Base-by-base conservation (phyloP, 192 early-diverging fungal genomes). In the Coemansia sp. region DNA sequence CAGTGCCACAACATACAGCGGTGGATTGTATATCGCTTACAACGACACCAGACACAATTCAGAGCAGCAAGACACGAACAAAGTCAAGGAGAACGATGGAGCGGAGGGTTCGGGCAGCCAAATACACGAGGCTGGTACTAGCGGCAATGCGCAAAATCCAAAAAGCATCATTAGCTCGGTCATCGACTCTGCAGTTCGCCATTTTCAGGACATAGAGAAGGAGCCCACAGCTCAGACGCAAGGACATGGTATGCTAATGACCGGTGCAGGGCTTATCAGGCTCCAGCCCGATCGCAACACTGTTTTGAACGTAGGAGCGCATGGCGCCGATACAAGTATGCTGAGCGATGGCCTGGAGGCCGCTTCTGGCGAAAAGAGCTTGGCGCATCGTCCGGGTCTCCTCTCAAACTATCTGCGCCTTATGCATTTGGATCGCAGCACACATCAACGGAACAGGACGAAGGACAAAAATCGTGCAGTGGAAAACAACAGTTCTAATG, bases 221-320 rank as follows among this genome's bases (percentile, higher is more conserved):
- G 72, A 71, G 63, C 61, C 65, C 0, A 16, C 62, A 30, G 62
- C 67, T 6, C 43, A 55, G 18, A 45, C 35, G 16, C 39, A 63
- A 15, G 60, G 51, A 5, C 46, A 45, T 12, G 69, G 60, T 5
- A 71, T 71, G 72, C 11, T 46, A 14, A 49, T 71, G 6, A 71
- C 68, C 30, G 68, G 67, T 52, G 66, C 74, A 2, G 77, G 77
- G 4, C 77, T 74, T 48, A 80, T 80, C 15, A 73, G 73, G 43
- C 59, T 80, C 23, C 64, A 63, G 26, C 77, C 77, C 1, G 72
- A 80, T 49, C 72, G 68, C 6, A 67, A 70, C 38, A 46, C 66
- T 1, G 58, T 69, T 35, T 26, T 64, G 51, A 62, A 58, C 6
- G 48, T 57, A 18, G 66, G 68, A 33, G 18, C 62, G 2, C 20